Evolutionary conservation across 768 basidiomycete species (phyloP).

Genomic region (Leccinum obscurum): DNA sequence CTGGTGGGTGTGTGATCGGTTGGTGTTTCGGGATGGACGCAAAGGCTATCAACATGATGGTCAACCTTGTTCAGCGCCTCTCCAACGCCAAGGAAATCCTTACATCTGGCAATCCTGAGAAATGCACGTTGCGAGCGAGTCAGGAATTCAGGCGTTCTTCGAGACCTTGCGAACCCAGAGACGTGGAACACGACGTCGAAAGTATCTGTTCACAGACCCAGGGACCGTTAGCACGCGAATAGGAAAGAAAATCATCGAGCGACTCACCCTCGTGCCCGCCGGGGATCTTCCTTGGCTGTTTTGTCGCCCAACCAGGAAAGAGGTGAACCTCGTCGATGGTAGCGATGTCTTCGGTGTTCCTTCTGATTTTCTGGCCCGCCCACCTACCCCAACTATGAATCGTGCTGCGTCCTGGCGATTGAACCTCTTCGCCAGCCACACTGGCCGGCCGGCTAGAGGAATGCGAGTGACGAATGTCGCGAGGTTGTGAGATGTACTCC

Average conservation of each 20-base stretch:
- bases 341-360: slow-evolving; percentile 23
- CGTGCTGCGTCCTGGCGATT: slow-evolving; percentile 22
- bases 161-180: slow-evolving; percentile 72
- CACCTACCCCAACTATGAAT: slow-evolving; percentile 58
- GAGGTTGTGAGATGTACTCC: slow-evolving; percentile 46
- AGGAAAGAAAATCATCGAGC: not conserved
- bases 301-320: slow-evolving; percentile 83
- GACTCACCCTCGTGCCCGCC: slow-evolving; percentile 29
- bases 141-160: slow-evolving; percentile 56
- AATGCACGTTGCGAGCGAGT: slow-evolving; percentile 78
- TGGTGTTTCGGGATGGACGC: slow-evolving; percentile 68
- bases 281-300: slow-evolving; percentile 40
- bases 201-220: slow-evolving; percentile 37
- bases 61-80: slow-evolving; percentile 4
- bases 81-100: slow-evolving; percentile 1
- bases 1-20: slow-evolving; percentile 19
- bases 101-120: slow-evolving; percentile 76
- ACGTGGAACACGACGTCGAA: slow-evolving; percentile 75
- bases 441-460: slow-evolving; percentile 17
- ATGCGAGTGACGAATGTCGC: slow-evolving; percentile 37
- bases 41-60: slow-evolving; percentile 49
- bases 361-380: slow-evolving; percentile 58
- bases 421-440: slow-evolving; percentile 22
- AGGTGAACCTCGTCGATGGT: slow-evolving; percentile 51
- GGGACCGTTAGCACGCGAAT: not conserved